Evolutionary conservation across 2,329 filamentous ascomycete species (phyloP).

Genomic region (Microdochium nivale): DNA sequence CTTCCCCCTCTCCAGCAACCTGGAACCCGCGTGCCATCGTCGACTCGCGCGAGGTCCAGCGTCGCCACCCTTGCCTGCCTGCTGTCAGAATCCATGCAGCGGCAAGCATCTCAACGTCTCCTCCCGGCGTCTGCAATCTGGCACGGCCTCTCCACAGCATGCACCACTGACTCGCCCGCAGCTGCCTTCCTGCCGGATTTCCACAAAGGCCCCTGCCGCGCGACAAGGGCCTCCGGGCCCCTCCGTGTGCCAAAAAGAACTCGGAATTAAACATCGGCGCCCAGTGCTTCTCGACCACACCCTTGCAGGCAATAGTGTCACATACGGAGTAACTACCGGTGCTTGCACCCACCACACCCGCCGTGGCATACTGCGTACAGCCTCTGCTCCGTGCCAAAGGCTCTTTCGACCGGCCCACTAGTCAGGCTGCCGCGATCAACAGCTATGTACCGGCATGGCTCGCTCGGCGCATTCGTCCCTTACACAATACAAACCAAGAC

Average conservation of each 20-base stretch:
- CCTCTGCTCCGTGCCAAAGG: neutral
- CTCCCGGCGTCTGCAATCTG: neutral
- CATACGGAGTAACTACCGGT: too few relatives aligned
- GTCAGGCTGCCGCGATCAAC: too few relatives aligned
- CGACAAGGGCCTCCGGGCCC: constrained; percentile 26
- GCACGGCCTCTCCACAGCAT: neutral
- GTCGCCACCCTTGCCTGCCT: neutral
- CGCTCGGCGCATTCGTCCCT: too few relatives aligned
- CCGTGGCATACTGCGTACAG: too few relatives aligned
- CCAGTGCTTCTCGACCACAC: neutral
- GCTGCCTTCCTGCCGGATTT: neutral
- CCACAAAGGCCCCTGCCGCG: neutral
- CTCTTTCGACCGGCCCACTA: neutral
- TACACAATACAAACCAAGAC: too few relatives aligned
- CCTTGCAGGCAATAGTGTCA: neutral
- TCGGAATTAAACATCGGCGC: constrained; percentile 30
- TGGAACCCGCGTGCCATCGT: neutral
- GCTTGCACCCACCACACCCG: too few relatives aligned
- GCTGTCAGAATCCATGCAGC: neutral
- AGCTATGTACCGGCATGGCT: too few relatives aligned
- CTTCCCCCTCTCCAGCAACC: neutral
- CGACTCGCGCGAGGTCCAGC: neutral
- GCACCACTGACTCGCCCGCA: neutral
- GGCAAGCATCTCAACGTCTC: neutral
- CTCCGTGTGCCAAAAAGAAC: constrained; percentile 35